Base-by-base conservation (phyloP, 139 green algal genomes). In the Medakamo hakoo region DNA sequence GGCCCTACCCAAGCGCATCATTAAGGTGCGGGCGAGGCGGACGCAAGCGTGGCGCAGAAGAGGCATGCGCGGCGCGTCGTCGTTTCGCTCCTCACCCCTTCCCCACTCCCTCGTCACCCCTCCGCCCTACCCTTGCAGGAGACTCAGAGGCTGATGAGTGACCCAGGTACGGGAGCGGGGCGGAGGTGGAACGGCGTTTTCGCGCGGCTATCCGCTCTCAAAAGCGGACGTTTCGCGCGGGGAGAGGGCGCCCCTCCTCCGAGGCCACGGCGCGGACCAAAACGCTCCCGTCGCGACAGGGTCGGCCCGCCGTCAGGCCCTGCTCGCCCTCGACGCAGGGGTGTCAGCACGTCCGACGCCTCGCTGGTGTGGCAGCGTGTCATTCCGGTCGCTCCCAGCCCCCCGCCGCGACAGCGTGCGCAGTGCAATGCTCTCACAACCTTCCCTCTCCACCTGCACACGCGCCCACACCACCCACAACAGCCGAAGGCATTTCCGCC, bases 401-500 rank as follows among this genome's bases (percentile, higher is more conserved):
- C n/a, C n/a, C n/a, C n/a, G n/a, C n/a, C n/a, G n/a, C n/a, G n/a
- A n/a, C n/a, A n/a, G n/a, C n/a, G n/a, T n/a, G n/a, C n/a, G n/a
- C n/a, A n/a, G n/a, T n/a, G n/a, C n/a, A n/a, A n/a, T n/a, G n/a
- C n/a, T n/a, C n/a, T n/a, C n/a, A n/a, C n/a, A n/a, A n/a, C 40
- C 40, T 52, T 16, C 40, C 40, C 40, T 52, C 40, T 21, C 40
- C 26, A 16, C 0, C n/a, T 62, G 21, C 52, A 40, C 49, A 62
- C 23, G 22, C 29, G 26, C 48, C 49, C 29, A 49, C 0, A 5
- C 62, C 58, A 52, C 40, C 9, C 40, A 16, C 9, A 9, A 73
- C 83, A 88, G 90, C 91, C 16, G 88, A 89, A 27, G 93, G 93
- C 23, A 99, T 99, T 67, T 94, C 79, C 61, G 93, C 91, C 2